Conservation (phyloP, 2,329 filamentous ascomycete species). For the Lasiodiplodia sp. region DNA sequence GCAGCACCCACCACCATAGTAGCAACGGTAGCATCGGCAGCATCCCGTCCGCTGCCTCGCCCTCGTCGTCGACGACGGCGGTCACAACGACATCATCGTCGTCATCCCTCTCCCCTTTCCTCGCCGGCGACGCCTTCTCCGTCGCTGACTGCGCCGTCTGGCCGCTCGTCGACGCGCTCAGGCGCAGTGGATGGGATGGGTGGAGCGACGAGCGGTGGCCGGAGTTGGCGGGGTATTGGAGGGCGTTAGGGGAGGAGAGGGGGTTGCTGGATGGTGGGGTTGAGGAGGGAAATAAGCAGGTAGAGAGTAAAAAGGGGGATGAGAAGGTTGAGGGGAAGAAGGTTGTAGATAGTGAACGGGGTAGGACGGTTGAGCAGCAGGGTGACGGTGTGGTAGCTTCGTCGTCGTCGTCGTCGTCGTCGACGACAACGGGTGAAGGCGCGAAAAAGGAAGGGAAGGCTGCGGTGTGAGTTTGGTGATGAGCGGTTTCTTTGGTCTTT, state of each 20-base stretch:
- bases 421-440: too few relatives aligned
- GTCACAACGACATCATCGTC: too few relatives aligned
- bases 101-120: slow-evolving; percentile 31
- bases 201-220: slow-evolving; percentile 11
- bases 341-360: neutral
- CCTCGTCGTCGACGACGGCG: too few relatives aligned
- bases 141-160: slow-evolving; percentile 45
- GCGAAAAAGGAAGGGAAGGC: too few relatives aligned
- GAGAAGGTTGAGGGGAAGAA: neutral
- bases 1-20: neutral
- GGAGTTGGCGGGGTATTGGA: neutral
- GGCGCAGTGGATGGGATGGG: slow-evolving; percentile 35
- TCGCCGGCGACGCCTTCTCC: slow-evolving; percentile 42
- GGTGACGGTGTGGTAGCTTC: too few relatives aligned
- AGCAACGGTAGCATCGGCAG: neutral
- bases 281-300: neutral
- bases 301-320: slow-evolving; percentile 2
- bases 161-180: slow-evolving; percentile 42
- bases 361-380: too few relatives aligned
- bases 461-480: too few relatives aligned
- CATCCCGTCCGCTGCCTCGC: too few relatives aligned
- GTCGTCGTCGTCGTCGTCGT: too few relatives aligned
- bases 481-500: too few relatives aligned
- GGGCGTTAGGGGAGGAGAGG: neutral
- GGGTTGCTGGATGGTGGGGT: neutral